These are phyloP conservation scores for Linderina pennispora DNA, from an alignment of 192 early-diverging fungal genomes.

Conservation along the genomic window DNA sequence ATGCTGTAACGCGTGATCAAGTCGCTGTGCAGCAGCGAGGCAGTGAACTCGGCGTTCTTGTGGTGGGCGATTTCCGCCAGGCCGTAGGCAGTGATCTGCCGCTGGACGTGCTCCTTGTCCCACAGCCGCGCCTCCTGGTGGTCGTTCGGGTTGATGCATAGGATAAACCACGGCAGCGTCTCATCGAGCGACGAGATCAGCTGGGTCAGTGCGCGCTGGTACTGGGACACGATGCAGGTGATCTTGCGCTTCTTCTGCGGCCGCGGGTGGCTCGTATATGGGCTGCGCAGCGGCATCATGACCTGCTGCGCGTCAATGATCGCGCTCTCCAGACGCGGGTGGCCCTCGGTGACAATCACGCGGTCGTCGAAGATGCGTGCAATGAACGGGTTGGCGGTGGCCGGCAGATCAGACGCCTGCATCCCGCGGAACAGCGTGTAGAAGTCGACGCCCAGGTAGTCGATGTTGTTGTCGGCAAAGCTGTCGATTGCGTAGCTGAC, in stretches of 20 bases:
- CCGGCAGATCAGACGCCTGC: conserved; percentile 25
- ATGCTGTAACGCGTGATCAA: conserved; percentile 68
- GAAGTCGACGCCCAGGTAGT: conserved; percentile 76
- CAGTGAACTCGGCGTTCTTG: conserved; percentile 67
- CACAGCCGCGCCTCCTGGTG: conserved; percentile 48
- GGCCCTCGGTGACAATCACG: conserved; percentile 67
- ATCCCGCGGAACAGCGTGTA: conserved; percentile 77
- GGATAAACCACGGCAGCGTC: conserved; percentile 73
- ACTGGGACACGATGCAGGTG: conserved; percentile 55
- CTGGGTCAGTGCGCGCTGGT: conserved; percentile 64
- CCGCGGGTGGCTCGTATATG: conserved; percentile 32
- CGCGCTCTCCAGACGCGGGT: conserved; percentile 72
- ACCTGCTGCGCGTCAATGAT: conserved; percentile 76
- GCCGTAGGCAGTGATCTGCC: conserved; percentile 67
- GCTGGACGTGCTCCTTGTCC: conserved; percentile 61
- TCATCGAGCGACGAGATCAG: conserved; percentile 65
- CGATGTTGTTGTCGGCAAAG: conserved; percentile 73
- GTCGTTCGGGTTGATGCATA: conserved; percentile 72
- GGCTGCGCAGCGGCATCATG: conserved; percentile 60
- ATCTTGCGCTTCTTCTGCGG: conserved; percentile 49
- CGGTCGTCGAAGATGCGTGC: conserved; percentile 69
- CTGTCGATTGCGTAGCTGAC: conserved; percentile 53
- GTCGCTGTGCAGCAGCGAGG: conserved; percentile 67
- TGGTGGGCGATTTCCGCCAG: conserved; percentile 60
- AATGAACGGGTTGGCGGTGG: conserved; percentile 68